Base-by-base conservation (phyloP, 345 rosid genomes). In the Chamaenerion angustifolium region DNA sequence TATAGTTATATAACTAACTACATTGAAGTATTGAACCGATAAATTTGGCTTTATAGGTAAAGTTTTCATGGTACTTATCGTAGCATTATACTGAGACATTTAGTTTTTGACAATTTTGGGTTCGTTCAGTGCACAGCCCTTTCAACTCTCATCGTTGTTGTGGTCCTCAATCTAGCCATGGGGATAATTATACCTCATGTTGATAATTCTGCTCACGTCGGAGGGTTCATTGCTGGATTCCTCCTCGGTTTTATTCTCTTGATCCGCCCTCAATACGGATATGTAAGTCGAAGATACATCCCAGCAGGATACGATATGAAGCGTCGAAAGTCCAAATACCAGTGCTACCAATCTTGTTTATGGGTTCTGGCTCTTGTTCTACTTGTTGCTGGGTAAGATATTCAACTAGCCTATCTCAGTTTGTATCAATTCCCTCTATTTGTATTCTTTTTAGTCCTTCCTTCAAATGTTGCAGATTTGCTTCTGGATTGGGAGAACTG, bases 161-260 rank as follows among this genome's bases (percentile, higher is more conserved):
- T 82, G 11, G 69, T 57, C 64, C 48, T 92, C 60, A 92, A 93
- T 66, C 66, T 93, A 66, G 85, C 77, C 3, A 69, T 88, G 0
- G 95, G 96, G 49, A 4, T 60, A 0, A 45, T 80, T 57, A 66
- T 88, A 56, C 94, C 92, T 48, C 77, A 76, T 9, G 92, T 88
- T 13, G 95, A 93, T 59, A 93, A 82, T 70, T 85, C 83, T 12
- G 99, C 99, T 19, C 99, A 93, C 55, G 77, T 76, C 23, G 96
- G 99, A 63, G 96, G 99, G 40, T 88, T 88, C 59, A 6, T 77
- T 17, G 63, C 84, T 0, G 96, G 99, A 43, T 76, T 82, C 54
- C 76, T 85, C 25, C 79, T 88, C 0, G 99, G 99, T 27, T 93
- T 93, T 46, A 61, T 88, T 19, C 63, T 93, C 55, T 77, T 93